Evolutionary conservation across 306 rosid genomes (phyloP).

Genomic region (Elaeagnus macrophylla): DNA sequence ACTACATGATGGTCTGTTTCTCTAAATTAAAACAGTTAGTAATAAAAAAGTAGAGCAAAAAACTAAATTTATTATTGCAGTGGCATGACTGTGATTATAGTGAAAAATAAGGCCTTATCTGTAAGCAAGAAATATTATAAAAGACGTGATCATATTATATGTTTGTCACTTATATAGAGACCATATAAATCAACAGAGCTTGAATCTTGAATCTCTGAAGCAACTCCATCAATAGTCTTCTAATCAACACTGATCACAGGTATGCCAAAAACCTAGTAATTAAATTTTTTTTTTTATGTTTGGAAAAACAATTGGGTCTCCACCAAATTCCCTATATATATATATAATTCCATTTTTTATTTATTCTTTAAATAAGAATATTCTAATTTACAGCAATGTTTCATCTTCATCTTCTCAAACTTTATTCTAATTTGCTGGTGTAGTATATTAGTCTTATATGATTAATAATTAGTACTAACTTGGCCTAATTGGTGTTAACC

Average conservation of each 20-base stretch:
- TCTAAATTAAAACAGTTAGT: too few relatives aligned
- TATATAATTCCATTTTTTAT: constrained; percentile 12
- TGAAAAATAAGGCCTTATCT: constrained; percentile 4
- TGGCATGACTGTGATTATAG: constrained; percentile 22
- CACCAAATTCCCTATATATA: constrained; percentile 10
- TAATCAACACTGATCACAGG: neutral
- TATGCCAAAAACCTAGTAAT: constrained; percentile 8
- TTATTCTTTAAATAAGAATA: constrained; percentile 17
- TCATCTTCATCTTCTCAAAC: constrained; percentile 3
- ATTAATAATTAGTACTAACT: too few relatives aligned
- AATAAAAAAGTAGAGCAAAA: too few relatives aligned
- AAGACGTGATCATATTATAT: neutral
- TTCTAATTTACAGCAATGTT: constrained; percentile 10
- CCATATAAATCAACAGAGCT: constrained; percentile 11
- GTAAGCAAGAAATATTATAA: constrained; percentile 14
- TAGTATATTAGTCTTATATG: too few relatives aligned
- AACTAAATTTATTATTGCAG: too few relatives aligned
- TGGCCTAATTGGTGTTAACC: too few relatives aligned
- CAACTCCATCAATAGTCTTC: constrained; percentile 9
- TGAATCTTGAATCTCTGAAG: neutral
- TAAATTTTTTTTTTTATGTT: too few relatives aligned
- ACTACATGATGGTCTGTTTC: too few relatives aligned
- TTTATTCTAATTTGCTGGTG: too few relatives aligned
- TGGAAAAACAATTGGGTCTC: constrained; percentile 16
- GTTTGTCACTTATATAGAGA: constrained; percentile 1